phyloP scores from a whole-genome alignment of 2,329 filamentous ascomycete genomes.

The Pseudocercospora pini-densiflorae region DNA sequence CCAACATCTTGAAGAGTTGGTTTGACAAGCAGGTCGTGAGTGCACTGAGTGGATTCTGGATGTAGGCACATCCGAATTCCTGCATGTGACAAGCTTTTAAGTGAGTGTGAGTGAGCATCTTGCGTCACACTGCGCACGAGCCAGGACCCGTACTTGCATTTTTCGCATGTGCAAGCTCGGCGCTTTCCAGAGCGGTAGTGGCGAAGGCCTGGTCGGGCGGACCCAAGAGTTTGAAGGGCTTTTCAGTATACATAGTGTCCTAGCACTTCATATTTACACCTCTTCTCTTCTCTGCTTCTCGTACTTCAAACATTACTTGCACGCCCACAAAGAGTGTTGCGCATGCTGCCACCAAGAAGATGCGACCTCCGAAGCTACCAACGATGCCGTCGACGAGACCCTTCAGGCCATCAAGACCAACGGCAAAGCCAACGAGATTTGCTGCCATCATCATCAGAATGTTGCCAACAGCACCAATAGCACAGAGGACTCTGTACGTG shows the following conservation, averaged over 20 bases:
- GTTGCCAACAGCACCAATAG: constrained; percentile 79
- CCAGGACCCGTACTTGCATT: no score
- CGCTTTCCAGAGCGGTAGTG: no score
- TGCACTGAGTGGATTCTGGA: no score
- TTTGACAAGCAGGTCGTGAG: no score
- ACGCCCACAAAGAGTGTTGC: constrained; percentile 79
- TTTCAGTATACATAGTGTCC: neutral
- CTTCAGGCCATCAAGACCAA: constrained; percentile 85
- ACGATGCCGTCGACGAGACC: constrained; percentile 77
- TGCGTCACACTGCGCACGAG: no score
- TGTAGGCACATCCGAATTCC: no score
- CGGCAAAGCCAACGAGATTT: constrained; percentile 92
- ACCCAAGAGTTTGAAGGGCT: neutral
- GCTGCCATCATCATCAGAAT: constrained; percentile 95
- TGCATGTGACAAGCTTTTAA: no score
- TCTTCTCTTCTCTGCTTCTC: constrained; percentile 79
- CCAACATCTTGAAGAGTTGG: no score
- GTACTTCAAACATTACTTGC: constrained; percentile 96
- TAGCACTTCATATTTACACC: constrained; percentile 85
- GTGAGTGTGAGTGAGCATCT: no score
- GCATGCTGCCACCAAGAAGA: constrained; percentile 75
- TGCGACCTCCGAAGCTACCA: constrained; percentile 72
- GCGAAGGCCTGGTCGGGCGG: neutral
- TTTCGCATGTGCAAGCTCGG: no score
- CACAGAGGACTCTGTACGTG: constrained; percentile 78